Percentiles rank a stretch among this genome's conserved stretches.
These are phyloP conservation scores for Achlya hypogyna DNA, from an alignment of 352 stramenopile species.

Conservation along the genomic window DNA sequence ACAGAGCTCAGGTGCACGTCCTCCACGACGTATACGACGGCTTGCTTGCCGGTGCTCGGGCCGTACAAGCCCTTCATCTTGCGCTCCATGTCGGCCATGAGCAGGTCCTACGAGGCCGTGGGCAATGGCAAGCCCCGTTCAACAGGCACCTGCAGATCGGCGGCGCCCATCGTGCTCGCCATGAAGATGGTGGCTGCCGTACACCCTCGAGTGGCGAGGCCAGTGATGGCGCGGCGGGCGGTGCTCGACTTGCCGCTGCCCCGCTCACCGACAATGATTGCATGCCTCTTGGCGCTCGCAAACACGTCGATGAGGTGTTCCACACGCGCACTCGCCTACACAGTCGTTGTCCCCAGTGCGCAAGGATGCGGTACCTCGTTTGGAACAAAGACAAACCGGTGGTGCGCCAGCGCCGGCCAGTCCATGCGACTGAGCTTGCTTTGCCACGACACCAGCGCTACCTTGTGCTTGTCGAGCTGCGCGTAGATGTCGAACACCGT, in stretches of 20 bases:
- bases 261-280: constrained; percentile 40
- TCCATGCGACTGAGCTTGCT: constrained; percentile 5
- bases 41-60: constrained; percentile 35
- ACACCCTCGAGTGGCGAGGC: constrained; percentile 27
- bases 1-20: constrained; percentile 8
- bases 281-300: constrained; percentile 31
- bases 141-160: constrained; percentile 33
- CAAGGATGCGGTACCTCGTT: background rate
- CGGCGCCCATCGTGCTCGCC: background rate
- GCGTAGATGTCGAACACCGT: constrained; percentile 39
- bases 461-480: constrained; percentile 27
- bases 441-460: constrained; percentile 28
- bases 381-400: constrained; percentile 6
- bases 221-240: constrained; percentile 29
- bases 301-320: constrained; percentile 30
- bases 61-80: constrained; percentile 54
- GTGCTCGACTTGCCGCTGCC: constrained; percentile 43
- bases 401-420: background rate
- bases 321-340: background rate
- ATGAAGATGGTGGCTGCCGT: background rate
- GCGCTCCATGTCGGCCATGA: constrained; percentile 15
- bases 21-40: constrained; percentile 8
- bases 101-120: background rate
- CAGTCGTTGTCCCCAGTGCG: background rate
- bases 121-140: constrained; percentile 28